Base-by-base conservation (phyloP, 1,284 basidiomycete species). In the Irpex sp. region DNA sequence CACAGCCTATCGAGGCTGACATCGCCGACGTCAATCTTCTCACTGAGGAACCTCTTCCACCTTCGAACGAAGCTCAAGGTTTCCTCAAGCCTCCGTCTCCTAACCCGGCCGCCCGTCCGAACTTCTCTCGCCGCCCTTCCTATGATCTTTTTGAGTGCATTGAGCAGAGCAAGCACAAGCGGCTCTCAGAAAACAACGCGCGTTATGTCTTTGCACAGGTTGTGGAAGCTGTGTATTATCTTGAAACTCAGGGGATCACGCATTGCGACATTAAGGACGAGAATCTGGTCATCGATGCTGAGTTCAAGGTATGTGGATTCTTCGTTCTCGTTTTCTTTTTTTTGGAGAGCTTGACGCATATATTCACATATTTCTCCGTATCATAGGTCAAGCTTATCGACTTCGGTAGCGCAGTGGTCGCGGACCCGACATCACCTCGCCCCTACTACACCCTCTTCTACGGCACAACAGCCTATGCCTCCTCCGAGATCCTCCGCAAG, bases 241-340 rank as follows among this genome's bases (percentile, higher is more conserved):
- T 97, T 37, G 85, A 94, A 63, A 77, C 76, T 43, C 83, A 84
- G 58, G 93, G 94, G 4, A 90, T 97, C 65, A 87, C 86, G 21
- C 94, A 97, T 73, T 89, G 95, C 58, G 95, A 97, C 72, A 91
- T 97, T 76, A 97, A 97, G 74, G 95, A 97, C 71, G 95, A 97
- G 76, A 97, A 97, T 70, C 77, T 95, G 58, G 89, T 96, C 61
- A 87, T 97, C 63, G 93, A 95, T 74, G 79, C 79, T 60, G 77
- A 90, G 66, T 78, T 90, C 61, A 89, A 84, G 77, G 91, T 90
- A 31, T 43, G 39, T 26, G 4, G 26, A 26, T 15, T 8, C 39
- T 43, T 43, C 15, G 15, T 43, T 11, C 2, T 43, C 1, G 2
- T 43, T 60, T 15, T 55, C 5, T 3, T n/a, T 46, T 15, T 9